Conservation (phyloP, 1,284 basidiomycete genomes). For the Pyrrhoderma lamaoense region DNA sequence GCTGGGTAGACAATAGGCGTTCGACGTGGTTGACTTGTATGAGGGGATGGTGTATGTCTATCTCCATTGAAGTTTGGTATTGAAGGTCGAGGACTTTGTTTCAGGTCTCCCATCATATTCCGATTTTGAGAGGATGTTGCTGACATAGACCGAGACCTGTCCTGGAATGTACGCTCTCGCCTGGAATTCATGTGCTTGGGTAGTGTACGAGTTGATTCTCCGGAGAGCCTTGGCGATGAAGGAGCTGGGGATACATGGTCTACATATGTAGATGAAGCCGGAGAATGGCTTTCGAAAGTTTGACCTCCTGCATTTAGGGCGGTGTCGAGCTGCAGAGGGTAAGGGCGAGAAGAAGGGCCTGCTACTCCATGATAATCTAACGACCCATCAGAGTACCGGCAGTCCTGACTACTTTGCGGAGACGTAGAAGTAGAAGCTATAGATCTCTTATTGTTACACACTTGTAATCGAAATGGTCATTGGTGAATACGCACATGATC, state of each 20-base stretch:
- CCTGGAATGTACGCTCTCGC: conserved; percentile 51
- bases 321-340: conserved; percentile 43
- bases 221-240: conserved; percentile 38
- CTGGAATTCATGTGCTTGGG: conserved; percentile 37
- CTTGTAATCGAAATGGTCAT: conserved; percentile 6
- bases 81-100: conserved; percentile 32
- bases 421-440: conserved; percentile 9
- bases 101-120: conserved; percentile 25
- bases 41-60: conserved; percentile 21
- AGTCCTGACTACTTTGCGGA: conserved; percentile 16
- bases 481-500: conserved; percentile 1
- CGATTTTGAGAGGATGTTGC: conserved; percentile 36
- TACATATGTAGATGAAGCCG: conserved; percentile 34
- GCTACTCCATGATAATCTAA: conserved; percentile 13
- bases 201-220: conserved; percentile 46
- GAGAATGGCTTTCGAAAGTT: conserved; percentile 34
- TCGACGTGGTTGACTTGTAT: conserved; percentile 33
- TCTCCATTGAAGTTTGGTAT: conserved; percentile 39
- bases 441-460: conserved; percentile 17
- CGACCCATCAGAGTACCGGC: conserved; percentile 8
- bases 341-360: conserved; percentile 31
- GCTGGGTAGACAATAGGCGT: conserved; percentile 91
- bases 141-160: conserved; percentile 71
- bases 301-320: conserved; percentile 31
- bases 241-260: conserved; percentile 21